Evolutionary conservation across 2,329 filamentous ascomycete genomes (phyloP), one percentile per base, ranked within the genome.

Genomic region (Aspergillus intermedius): DNA sequence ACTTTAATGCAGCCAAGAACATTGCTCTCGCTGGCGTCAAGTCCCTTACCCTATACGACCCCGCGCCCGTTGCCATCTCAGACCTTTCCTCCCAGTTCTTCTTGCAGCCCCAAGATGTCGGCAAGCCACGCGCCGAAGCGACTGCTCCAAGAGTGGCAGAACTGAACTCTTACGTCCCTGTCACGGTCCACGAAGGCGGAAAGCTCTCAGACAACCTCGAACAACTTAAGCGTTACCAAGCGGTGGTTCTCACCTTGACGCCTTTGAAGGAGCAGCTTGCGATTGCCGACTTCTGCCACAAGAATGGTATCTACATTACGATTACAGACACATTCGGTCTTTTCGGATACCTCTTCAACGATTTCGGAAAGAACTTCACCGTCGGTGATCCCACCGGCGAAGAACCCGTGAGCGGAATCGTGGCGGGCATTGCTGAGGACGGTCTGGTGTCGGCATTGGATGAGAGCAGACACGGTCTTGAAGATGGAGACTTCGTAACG

Each of bases 61-160:
- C 93, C 42, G 82, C 84, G 43, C 88, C 88, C 39, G 86, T 88
- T 47, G 79, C 84, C 58, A 86, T 96, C 59, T 80, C 88, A 60
- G 93, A 98, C 66, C 83, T 98, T 30, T 97, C 93, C 37, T 88
- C 93, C 40, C 93, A 98, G 71, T 98, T 98, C 79, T 98, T 98
- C 79, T 82, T 98, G 19, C 88, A 83, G 49, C 79, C 83, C 15
- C 82, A 85, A 61, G 93, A 98, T 67, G 85, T 97, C 47, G 93
- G 93, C 62, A 95, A 95, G 76, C 87, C 90, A 4, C 84, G 93
- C 65, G 93, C 91, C 56, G 78, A 83, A 58, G 87, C 89, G 47
- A 95, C 91, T 1, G 88, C 86, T 1, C 91, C 93, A 7, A 84
- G 89, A 45, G 87, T 98, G 23, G 88, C 90, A 39, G 93, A 98